Evolutionary conservation across 2,329 filamentous ascomycete genomes (phyloP).

Genomic region (Cercospora sesami): DNA sequence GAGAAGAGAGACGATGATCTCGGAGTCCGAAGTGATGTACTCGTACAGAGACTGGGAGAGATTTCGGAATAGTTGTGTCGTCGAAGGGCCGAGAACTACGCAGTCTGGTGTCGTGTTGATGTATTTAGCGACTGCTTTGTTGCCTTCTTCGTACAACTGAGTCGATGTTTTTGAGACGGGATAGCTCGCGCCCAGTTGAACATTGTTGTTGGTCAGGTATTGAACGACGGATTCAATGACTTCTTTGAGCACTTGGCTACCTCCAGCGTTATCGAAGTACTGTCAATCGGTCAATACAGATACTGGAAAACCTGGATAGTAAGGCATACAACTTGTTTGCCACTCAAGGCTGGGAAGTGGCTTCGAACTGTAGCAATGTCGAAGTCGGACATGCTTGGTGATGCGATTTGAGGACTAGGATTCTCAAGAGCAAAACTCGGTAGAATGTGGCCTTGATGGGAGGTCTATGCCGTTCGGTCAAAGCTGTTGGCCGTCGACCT

Average conservation of each 20-base stretch:
- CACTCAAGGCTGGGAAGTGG: slow-evolving; percentile 67
- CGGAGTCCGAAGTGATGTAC: slow-evolving; percentile 56
- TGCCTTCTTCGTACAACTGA: slow-evolving; percentile 59
- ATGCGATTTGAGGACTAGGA: not conserved
- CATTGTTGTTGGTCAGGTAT: slow-evolving; percentile 68
- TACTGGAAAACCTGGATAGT: no score
- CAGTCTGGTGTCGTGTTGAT: slow-evolving; percentile 68
- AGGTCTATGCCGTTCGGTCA: not conserved
- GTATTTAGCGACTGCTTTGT: slow-evolving; percentile 66
- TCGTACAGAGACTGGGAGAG: slow-evolving; percentile 59
- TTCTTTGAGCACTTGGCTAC: slow-evolving; percentile 62
- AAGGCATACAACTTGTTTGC: slow-evolving; percentile 56
- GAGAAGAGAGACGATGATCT: slow-evolving; percentile 66
- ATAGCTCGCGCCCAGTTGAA: slow-evolving; percentile 74
- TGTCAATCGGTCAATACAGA: not conserved
- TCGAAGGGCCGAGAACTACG: slow-evolving; percentile 71
- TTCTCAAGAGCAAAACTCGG: not conserved
- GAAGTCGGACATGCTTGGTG: slow-evolving; percentile 42
- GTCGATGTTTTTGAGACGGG: slow-evolving; percentile 60
- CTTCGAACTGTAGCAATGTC: slow-evolving; percentile 58
- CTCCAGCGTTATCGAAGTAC: slow-evolving; percentile 77
- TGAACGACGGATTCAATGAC: slow-evolving; percentile 68
- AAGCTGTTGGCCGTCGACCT: not conserved
- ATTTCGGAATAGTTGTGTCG: slow-evolving; percentile 75
- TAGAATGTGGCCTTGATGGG: not conserved